A percentile compares a stretch with the other conserved stretches of the same genome.
Conservation (phyloP, 2,329 filamentous ascomycete species). For the Metarhizium guizhouense region DNA sequence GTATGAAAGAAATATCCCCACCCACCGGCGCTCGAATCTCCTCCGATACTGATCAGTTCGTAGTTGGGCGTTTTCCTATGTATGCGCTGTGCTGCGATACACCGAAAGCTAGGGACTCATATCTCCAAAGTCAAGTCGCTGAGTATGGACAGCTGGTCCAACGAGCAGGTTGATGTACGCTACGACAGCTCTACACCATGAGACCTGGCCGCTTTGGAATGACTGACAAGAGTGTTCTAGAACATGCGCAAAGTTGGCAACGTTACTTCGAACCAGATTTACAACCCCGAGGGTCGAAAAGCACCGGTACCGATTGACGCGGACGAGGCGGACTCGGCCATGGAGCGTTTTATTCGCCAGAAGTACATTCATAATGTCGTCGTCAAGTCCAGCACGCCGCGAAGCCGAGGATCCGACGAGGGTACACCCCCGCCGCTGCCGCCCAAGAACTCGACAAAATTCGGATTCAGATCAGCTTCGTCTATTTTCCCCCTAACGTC, state of each 20-base stretch:
- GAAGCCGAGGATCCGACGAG: conserved; percentile 46
- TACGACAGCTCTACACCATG: background rate
- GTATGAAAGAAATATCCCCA: conserved; percentile 42
- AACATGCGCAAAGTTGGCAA: conserved; percentile 95
- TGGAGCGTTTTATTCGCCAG: conserved; percentile 90
- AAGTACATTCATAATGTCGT: conserved; percentile 68
- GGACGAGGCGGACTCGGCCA: conserved; percentile 86
- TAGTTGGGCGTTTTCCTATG: conserved; percentile 93
- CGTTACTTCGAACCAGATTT: conserved; percentile 71
- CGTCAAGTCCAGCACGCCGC: conserved; percentile 28
- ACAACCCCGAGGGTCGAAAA: conserved; percentile 77
- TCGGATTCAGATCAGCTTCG: conserved; percentile 50
- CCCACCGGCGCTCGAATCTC: conserved; percentile 4
- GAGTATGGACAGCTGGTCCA: conserved; percentile 96
- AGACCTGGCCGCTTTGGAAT: background rate
- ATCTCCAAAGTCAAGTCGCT: conserved; percentile 98
- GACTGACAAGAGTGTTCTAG: conserved; percentile 32
- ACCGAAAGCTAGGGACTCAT: conserved; percentile 94
- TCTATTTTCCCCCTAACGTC: conserved; percentile 59
- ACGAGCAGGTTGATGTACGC: conserved; percentile 88
- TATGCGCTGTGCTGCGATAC: conserved; percentile 91
- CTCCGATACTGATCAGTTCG: conserved; percentile 4
- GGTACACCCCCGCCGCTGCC: conserved; percentile 50
- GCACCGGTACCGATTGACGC: conserved; percentile 80
- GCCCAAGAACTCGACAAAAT: conserved; percentile 55